Evolutionary conservation across 1,284 basidiomycete genomes (phyloP).

Genomic region (Peniophora sp.): DNA sequence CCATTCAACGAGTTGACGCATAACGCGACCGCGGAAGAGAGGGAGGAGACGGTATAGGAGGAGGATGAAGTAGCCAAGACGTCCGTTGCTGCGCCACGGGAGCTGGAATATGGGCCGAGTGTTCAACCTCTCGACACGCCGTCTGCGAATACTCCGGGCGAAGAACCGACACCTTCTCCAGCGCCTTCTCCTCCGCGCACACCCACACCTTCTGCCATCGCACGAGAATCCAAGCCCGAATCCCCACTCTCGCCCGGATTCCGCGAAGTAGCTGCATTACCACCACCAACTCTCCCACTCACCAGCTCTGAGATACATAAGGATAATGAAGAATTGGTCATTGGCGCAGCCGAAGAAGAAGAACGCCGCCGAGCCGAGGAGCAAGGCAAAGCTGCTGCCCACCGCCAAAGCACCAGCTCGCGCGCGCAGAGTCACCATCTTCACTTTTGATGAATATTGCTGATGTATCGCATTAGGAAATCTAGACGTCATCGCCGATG

Average conservation of each 20-base stretch:
- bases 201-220: background rate
- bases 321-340: background rate
- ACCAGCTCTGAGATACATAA: constrained; percentile 17
- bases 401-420: constrained; percentile 69
- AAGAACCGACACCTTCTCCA: constrained; percentile 17
- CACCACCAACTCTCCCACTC: constrained; percentile 17
- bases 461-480: background rate
- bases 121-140: constrained; percentile 39
- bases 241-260: constrained; percentile 19
- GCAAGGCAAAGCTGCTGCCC: constrained; percentile 10
- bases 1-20: constrained; percentile 21
- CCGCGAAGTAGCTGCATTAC: constrained; percentile 19
- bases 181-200: background rate
- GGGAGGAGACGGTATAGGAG: too few relatives aligned
- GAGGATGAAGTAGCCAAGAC: constrained; percentile 22
- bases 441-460: constrained; percentile 1
- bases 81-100: constrained; percentile 9
- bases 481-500: constrained; percentile 79
- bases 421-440: too few relatives aligned
- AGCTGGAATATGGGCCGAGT: constrained; percentile 1
- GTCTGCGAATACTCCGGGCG: constrained; percentile 25
- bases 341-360: too few relatives aligned
- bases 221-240: constrained; percentile 14
- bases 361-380: background rate
- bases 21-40: constrained; percentile 17